Evolutionary conservation across 1,284 basidiomycete species (phyloP), one percentile per base, ranked within the genome.

Genomic region (Tylopilus sp.): DNA sequence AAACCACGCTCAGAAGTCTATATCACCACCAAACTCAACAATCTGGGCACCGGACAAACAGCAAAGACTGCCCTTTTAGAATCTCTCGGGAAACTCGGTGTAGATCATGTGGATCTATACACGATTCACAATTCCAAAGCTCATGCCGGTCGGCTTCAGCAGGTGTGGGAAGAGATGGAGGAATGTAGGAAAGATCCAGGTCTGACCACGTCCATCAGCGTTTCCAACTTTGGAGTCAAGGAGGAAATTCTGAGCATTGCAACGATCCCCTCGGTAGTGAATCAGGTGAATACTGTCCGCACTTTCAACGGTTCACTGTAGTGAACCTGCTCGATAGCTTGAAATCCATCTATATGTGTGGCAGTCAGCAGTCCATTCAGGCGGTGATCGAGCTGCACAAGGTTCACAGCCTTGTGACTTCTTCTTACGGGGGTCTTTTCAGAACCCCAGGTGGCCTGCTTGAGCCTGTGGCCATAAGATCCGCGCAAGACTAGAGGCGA

Each of bases 391-490:
- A 36, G 19, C n/a, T 79, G 41, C 70, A 76, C 59, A 69, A 74
- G 56, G 70, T 83, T 53, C 73, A 84, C 53, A 75, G 79, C 44
- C 90, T 91, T 59, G 69, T 75, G 19, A 72, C 80, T 16, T 77
- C 79, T 36, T 81, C 84, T 0, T 92, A 84, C 59, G 84, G 75
- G 26, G 81, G 81, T 11, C 63, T 88, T 19, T 21, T 36, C 34
- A 36, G 34, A 18, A 11, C 18, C 11, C 34, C 19, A 36, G 18
- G 19, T 13, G 18, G 34, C 34, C 34, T 18, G 18, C 34, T 36
- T 11, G 34, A 36, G 11, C 19, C 34, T 16, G 31, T n/a, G 10
- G 61, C 11, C 58, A 71, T 41, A 55, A 63, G 18, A 78, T 86
- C 49, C 74, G 77, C 2, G 61, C 70, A 25, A 66, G 72, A 26